phyloP scores from a whole-genome alignment of 148 eudicot genomes.

The Camellia japonica region DNA sequence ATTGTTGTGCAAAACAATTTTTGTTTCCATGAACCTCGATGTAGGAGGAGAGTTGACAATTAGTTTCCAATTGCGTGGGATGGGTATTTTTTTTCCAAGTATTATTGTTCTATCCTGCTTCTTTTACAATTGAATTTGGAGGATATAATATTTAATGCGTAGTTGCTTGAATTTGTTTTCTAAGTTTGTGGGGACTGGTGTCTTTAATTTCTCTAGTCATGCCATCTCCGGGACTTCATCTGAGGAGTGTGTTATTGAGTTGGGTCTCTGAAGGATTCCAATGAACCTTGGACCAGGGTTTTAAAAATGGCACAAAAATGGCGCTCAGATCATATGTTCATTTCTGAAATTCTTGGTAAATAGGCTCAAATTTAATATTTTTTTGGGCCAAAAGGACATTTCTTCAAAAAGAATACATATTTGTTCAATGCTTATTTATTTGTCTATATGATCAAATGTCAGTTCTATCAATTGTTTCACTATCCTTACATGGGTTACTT shows the following conservation, averaged over 20 bases:
- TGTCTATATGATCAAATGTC: no score
- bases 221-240: not conserved
- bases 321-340: no score
- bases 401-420: no score
- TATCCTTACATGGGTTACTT: no score
- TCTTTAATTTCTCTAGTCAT: not conserved
- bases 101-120: not conserved
- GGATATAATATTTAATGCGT: not conserved
- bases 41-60: not conserved
- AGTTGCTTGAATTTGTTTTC: not conserved
- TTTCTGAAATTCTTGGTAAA: no score
- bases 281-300: not conserved
- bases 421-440: no score
- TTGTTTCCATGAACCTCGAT: not conserved
- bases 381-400: no score
- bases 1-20: not conserved
- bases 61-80: no score
- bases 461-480: no score
- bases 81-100: no score
- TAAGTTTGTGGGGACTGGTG: not conserved
- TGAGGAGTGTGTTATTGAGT: not conserved
- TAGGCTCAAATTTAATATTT: no score
- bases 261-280: not conserved
- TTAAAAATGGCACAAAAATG: no score
- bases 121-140: not conserved